Evolutionary conservation across 495 filamentous ascomycete species (phyloP), one percentile per base, ranked within the genome.

Genomic region (Tirmania nivea): DNA sequence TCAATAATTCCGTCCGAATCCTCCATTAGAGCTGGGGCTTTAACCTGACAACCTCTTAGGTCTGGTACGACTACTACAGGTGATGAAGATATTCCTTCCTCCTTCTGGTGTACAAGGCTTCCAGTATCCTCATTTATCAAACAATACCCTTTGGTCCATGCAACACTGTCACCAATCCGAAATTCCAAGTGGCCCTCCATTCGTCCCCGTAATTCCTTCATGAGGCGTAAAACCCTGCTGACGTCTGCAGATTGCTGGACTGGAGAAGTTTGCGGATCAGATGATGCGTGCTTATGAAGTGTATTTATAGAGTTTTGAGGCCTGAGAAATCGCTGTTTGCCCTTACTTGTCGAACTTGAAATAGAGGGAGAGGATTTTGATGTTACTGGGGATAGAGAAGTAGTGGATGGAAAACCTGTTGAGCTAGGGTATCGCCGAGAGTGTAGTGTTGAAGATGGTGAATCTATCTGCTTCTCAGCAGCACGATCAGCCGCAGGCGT

Each of bases 21-120:
- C 48, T 77, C 69, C 54, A 84, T 83, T 49, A 75, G 73, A 39
- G 77, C 78, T 54, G 78, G 66, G 10, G 82, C 80, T 52, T 75
- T 75, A 21, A 95, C 85, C 51, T 78, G 78, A 62, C 90, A 97
- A 19, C 88, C 86, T 56, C 88, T 75, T 19, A 97, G 74, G 61
- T 94, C 88, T 17, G 84, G 74, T 5, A 97, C 75, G 12, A 70
- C 61, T 16, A 68, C 65, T 54, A 72, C 71, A 50, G 59, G 52
- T 34, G 47, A 74, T 70, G 34, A 68, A 65, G 11, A 69, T 69
- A 54, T 60, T 69, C 59, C 75, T 68, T 54, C 70, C 68, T 50
- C 63, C 19, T 71, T 69, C 59, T 81, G 79, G 54, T 78, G 76
- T 63, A 82, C 71, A 47, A 86, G 61, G 54, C 73, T 73, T 1